Evolutionary conservation across 148 eudicot species (phyloP).

Genomic region (Linanthus parryae): DNA sequence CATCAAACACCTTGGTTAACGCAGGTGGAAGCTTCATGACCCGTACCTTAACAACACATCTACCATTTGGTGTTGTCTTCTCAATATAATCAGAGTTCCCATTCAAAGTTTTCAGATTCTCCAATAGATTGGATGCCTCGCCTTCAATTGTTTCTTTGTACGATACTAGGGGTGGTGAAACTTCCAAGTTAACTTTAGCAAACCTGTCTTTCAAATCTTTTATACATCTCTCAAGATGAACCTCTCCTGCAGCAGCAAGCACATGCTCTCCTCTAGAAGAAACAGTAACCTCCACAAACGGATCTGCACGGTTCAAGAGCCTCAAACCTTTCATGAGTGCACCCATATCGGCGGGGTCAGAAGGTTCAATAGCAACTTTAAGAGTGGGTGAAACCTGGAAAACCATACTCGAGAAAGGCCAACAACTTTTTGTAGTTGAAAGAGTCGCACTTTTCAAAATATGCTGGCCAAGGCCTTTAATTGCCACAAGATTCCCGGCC

Average conservation of each 20-base stretch:
- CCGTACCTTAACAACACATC: slow-evolving; percentile 76
- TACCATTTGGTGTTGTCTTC: slow-evolving; percentile 77
- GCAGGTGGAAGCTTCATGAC: slow-evolving; percentile 79
- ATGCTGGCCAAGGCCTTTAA: slow-evolving; percentile 88
- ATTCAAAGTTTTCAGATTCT: slow-evolving; percentile 45
- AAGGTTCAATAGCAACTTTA: slow-evolving; percentile 92
- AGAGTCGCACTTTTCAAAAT: slow-evolving; percentile 93
- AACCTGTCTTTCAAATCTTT: slow-evolving; percentile 90
- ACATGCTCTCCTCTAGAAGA: slow-evolving; percentile 94
- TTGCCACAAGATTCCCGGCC: slow-evolving; percentile 89
- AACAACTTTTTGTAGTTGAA: slow-evolving; percentile 72
- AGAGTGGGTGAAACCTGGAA: slow-evolving; percentile 92
- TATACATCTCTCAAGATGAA: slow-evolving; percentile 88
- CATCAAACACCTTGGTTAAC: slow-evolving; percentile 74
- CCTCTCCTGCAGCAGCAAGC: slow-evolving; percentile 97
- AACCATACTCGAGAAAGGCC: slow-evolving; percentile 96
- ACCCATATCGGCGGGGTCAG: slow-evolving; percentile 91
- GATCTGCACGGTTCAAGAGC: slow-evolving; percentile 84
- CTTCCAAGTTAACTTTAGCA: slow-evolving; percentile 80
- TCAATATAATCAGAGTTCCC: slow-evolving; percentile 61
- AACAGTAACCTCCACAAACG: slow-evolving; percentile 91
- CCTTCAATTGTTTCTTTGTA: slow-evolving; percentile 85
- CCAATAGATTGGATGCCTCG: slow-evolving; percentile 50
- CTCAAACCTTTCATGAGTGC: slow-evolving; percentile 87
- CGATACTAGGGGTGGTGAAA: slow-evolving; percentile 89